A percentile compares a stretch with the other conserved stretches of the same genome.
Conservation (phyloP, 1,284 basidiomycete species). For the Apiotrichum domesticum region DNA sequence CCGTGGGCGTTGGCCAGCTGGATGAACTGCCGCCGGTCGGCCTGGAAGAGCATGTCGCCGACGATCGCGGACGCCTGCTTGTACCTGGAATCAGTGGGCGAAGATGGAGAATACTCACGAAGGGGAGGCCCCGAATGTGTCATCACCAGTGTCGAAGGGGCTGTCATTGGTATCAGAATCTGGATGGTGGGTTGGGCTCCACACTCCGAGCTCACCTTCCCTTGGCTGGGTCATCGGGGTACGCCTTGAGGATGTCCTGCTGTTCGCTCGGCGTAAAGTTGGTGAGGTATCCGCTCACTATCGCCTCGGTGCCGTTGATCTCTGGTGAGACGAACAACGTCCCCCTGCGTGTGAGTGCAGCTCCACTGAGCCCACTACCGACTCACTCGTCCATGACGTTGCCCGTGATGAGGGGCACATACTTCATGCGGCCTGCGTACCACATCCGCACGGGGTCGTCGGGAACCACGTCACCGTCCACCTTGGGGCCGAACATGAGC, state of each 20-base stretch:
- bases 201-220: conserved; percentile 10
- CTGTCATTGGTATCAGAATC: conserved; percentile 4
- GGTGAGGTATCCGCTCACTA: background rate
- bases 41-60: conserved; percentile 30
- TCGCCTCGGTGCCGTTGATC: background rate
- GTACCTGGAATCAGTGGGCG: conserved; percentile 4
- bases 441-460: conserved; percentile 32
- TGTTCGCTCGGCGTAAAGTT: background rate
- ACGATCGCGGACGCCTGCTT: conserved; percentile 30
- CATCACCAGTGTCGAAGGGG: conserved; percentile 41
- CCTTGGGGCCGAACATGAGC: conserved; percentile 21
- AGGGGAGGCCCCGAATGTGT: conserved; percentile 30
- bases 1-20: conserved; percentile 23
- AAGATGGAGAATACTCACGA: background rate
- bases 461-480: conserved; percentile 43
- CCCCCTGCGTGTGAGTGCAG: background rate
- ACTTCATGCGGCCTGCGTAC: conserved; percentile 28
- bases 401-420: conserved; percentile 44
- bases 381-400: conserved; percentile 40
- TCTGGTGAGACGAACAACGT: background rate
- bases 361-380: background rate
- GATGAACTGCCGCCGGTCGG: conserved; percentile 27
- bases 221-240: conserved; percentile 16
- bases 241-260: background rate
- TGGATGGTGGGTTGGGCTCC: too few species aligned